Percentiles rank a stretch among this genome's conserved stretches.
Evolutionary conservation across 345 rosid genomes (phyloP).

Genomic region (Alliaria petiolata): DNA sequence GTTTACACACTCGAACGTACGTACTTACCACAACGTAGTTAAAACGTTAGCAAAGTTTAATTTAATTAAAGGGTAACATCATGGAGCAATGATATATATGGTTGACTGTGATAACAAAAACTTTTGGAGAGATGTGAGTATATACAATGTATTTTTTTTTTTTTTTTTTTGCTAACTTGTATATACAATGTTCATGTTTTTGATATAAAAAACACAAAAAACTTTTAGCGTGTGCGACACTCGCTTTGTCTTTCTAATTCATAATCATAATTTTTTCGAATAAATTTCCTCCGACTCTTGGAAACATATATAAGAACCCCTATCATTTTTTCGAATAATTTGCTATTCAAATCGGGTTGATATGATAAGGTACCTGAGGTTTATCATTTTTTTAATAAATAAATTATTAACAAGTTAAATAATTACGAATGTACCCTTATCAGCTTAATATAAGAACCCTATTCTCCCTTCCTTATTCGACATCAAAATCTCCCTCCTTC

Average conservation of each 20-base stretch:
- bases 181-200: background rate
- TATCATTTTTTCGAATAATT: background rate
- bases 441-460: conserved; percentile 6
- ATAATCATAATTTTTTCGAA: conserved; percentile 20
- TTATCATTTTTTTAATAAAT: background rate
- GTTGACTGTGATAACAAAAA: conserved; percentile 11
- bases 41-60: background rate
- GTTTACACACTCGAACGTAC: background rate
- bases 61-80: background rate
- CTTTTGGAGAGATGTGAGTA: conserved; percentile 19
- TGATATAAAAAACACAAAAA: background rate
- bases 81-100: conserved; percentile 5
- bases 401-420: background rate
- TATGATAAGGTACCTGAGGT: background rate
- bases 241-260: conserved; percentile 13
- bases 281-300: conserved; percentile 3
- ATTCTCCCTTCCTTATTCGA: background rate
- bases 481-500: conserved; percentile 1
- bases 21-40: background rate
- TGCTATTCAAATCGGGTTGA: background rate
- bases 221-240: background rate
- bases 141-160: background rate
- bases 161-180: too few species aligned
- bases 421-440: conserved; percentile 14
- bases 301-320: conserved; percentile 8